Conservation (phyloP, 352 stramenopile species). For the Phytopythium helicoides region DNA sequence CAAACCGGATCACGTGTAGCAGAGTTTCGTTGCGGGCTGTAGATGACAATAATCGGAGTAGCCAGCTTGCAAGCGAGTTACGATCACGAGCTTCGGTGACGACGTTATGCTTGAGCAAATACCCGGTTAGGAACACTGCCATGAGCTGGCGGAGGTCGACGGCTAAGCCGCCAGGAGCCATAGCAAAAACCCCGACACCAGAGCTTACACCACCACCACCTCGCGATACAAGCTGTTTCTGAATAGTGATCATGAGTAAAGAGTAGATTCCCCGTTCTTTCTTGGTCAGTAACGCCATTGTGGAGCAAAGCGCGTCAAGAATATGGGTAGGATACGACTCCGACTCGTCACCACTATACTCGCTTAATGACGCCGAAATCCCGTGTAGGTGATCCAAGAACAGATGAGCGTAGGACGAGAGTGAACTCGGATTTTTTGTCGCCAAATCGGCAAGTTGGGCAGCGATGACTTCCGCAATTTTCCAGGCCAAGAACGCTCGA, state of each 20-base stretch:
- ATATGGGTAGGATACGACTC: slow-evolving; percentile 54
- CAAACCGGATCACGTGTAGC: slow-evolving; percentile 58
- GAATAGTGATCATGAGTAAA: slow-evolving; percentile 83
- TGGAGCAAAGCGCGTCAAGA: slow-evolving; percentile 63
- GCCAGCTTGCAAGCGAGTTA: slow-evolving; percentile 60
- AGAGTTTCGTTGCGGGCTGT: slow-evolving; percentile 58
- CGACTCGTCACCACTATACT: slow-evolving; percentile 16
- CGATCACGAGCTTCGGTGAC: slow-evolving; percentile 54
- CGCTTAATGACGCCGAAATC: slow-evolving; percentile 42
- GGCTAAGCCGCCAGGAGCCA: slow-evolving; percentile 16
- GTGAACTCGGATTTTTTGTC: slow-evolving; percentile 23
- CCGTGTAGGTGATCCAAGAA: slow-evolving; percentile 78
- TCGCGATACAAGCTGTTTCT: slow-evolving; percentile 71
- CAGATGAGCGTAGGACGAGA: slow-evolving; percentile 65
- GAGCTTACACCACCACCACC: slow-evolving; percentile 16
- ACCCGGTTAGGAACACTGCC: slow-evolving; percentile 68
- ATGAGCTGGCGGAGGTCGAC: slow-evolving; percentile 74
- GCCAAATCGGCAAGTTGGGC: slow-evolving; percentile 42
- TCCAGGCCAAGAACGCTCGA: slow-evolving; percentile 49
- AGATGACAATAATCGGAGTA: slow-evolving; percentile 64
- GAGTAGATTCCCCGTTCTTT: slow-evolving; percentile 68
- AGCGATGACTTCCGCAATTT: slow-evolving; percentile 58
- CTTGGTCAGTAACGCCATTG: slow-evolving; percentile 64
- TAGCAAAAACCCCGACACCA: slow-evolving; percentile 13
- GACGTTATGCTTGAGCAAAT: slow-evolving; percentile 56